These are phyloP conservation scores for Elaeis guineensis DNA, from an alignment of 176 grass and related monocot species.

Conservation along the genomic window DNA sequence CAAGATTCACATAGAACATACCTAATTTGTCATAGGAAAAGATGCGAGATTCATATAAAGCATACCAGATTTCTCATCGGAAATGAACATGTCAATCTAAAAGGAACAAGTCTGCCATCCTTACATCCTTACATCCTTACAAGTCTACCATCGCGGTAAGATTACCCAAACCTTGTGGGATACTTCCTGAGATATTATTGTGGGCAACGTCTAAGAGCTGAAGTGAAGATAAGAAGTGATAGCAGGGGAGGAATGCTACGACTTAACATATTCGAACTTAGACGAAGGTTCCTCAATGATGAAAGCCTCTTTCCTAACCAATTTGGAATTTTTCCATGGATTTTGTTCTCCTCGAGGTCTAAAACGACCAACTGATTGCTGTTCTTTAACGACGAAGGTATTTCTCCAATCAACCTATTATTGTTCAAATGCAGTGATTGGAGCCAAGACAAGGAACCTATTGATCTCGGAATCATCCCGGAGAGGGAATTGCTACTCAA, in stretches of 20 bases:
- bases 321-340: neutral
- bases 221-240: constrained; percentile 32
- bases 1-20: too few species aligned
- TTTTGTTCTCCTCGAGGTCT: neutral
- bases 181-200: constrained; percentile 41
- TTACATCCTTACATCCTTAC: too few species aligned
- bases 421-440: neutral
- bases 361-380: neutral
- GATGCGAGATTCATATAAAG: too few species aligned
- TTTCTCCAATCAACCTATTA: neutral
- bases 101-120: too few species aligned
- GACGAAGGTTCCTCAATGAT: neutral
- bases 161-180: constrained; percentile 42
- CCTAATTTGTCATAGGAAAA: too few species aligned
- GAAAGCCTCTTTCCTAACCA: neutral
- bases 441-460: neutral
- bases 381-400: neutral
- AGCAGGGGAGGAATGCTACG: constrained; percentile 30
- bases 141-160: constrained; percentile 40
- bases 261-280: neutral
- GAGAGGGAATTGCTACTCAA: too few species aligned
- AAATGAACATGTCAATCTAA: too few species aligned
- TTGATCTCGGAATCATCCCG: neutral
- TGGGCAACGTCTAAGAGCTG: constrained; percentile 53
- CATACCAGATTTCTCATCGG: too few species aligned